A percentile compares a stretch with the other conserved stretches of the same genome.
Conservation (phyloP, 2,329 filamentous ascomycete genomes). For the Xylariaceae sp. region DNA sequence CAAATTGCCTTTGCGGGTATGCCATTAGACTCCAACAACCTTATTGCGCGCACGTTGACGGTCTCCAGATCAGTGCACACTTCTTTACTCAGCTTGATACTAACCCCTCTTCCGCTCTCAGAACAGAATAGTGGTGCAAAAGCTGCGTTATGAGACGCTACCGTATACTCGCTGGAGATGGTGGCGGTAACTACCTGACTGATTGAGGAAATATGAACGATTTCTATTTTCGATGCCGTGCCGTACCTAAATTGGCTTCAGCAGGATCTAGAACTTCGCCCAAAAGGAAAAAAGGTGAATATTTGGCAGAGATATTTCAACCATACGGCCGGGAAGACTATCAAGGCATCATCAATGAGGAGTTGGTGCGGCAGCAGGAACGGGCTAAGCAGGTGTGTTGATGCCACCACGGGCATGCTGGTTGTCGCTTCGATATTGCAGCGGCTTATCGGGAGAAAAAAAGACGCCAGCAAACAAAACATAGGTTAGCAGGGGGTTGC, state of each 20-base stretch:
- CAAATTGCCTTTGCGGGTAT: conserved; percentile 46
- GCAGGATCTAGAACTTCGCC: conserved; percentile 58
- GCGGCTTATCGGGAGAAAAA: too few relatives aligned
- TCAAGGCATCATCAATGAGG: conserved; percentile 35
- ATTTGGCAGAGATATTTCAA: conserved; percentile 46
- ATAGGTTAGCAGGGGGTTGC: too few relatives aligned
- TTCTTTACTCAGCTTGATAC: conserved; percentile 35
- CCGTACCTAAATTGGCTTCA: conserved; percentile 69
- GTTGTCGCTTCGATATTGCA: too few relatives aligned
- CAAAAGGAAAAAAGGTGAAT: conserved; percentile 54
- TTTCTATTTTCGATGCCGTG: conserved; percentile 72
- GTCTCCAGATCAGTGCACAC: conserved; percentile 54
- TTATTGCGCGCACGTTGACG: conserved; percentile 42
- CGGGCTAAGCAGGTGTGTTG: too few relatives aligned
- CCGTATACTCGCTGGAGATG: conserved; percentile 65
- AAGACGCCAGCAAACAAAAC: too few relatives aligned
- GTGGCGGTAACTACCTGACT: conserved; percentile 58
- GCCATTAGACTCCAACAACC: conserved; percentile 40
- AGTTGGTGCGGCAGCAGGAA: conserved; percentile 36
- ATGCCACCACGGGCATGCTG: too few relatives aligned
- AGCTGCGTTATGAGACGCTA: conserved; percentile 49
- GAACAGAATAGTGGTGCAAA: too few relatives aligned
- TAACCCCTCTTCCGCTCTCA: conserved; percentile 5
- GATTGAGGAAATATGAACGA: conserved; percentile 53
- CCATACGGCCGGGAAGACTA: conserved; percentile 60